Conservation (phyloP, 148 eudicot species). For the Chenopodium berlandieri region DNA sequence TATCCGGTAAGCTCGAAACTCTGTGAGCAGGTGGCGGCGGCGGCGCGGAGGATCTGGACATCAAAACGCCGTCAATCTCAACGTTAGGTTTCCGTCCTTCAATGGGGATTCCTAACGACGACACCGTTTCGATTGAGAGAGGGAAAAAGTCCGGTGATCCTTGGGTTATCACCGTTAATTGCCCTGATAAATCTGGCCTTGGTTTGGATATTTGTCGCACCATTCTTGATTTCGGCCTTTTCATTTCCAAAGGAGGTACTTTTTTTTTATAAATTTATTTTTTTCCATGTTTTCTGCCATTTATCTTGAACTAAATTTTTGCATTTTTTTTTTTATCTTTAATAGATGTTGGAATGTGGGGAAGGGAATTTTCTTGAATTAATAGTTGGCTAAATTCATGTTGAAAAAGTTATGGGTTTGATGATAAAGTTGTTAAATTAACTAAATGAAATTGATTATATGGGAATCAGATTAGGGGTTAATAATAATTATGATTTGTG, state of each 20-base stretch:
- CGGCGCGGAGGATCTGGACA: background rate
- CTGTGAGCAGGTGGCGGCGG: background rate
- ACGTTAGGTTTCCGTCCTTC: background rate
- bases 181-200: constrained; percentile 76
- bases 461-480: background rate
- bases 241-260: constrained; percentile 65
- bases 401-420: background rate
- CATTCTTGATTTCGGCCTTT: constrained; percentile 77
- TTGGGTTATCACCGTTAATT: constrained; percentile 69
- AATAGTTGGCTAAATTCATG: background rate
- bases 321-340: too few relatives aligned
- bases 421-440: background rate
- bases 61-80: background rate
- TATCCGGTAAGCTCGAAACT: background rate
- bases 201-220: constrained; percentile 69
- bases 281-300: background rate
- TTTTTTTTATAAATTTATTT: background rate
- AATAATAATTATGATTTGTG: background rate
- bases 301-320: too few relatives aligned
- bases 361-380: background rate
- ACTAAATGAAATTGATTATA: background rate
- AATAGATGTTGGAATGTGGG: background rate
- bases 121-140: constrained; percentile 58
- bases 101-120: constrained; percentile 53
- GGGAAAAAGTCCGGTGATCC: constrained; percentile 60